Percentiles rank a stretch among this genome's conserved stretches.
Conservation (phyloP, 2,329 filamentous ascomycete genomes). For the Fragosphaeria purpurea region DNA sequence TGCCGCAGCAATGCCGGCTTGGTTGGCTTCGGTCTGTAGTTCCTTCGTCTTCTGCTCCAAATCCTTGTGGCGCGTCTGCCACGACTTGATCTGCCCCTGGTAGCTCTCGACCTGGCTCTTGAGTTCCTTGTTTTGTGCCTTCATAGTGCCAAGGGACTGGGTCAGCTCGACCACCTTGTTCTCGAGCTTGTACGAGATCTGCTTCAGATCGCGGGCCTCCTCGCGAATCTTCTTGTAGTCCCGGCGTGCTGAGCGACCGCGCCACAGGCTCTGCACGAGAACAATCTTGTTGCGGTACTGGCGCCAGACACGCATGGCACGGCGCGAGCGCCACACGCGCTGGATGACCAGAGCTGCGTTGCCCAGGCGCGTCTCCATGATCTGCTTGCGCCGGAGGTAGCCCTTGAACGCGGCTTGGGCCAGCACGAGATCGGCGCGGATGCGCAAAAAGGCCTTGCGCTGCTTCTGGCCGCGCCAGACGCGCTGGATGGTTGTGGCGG, state of each 20-base stretch:
- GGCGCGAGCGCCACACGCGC: slow-evolving; percentile 74
- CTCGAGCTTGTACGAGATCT: slow-evolving; percentile 98
- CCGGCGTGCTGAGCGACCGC: slow-evolving; percentile 68
- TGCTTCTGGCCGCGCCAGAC: slow-evolving; percentile 92
- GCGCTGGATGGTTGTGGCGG: slow-evolving; percentile 88
- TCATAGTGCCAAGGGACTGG: slow-evolving; percentile 83
- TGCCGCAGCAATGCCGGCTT: slow-evolving; percentile 90
- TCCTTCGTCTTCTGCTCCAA: slow-evolving; percentile 87
- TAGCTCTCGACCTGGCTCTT: slow-evolving; percentile 88
- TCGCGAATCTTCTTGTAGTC: slow-evolving; percentile 87
- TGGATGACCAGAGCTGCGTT: slow-evolving; percentile 89
- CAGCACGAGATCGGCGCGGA: slow-evolving; percentile 74
- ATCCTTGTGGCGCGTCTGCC: slow-evolving; percentile 84
- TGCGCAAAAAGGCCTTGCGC: slow-evolving; percentile 65
- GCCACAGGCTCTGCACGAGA: slow-evolving; percentile 86
- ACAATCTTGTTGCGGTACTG: slow-evolving; percentile 83
- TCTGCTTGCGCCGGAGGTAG: slow-evolving; percentile 78
- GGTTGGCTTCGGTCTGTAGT: slow-evolving; percentile 91
- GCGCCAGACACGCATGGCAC: slow-evolving; percentile 70
- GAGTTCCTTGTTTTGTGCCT: slow-evolving; percentile 86
- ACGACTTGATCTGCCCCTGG: slow-evolving; percentile 90
- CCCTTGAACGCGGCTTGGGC: slow-evolving; percentile 90
- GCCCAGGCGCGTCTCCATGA: slow-evolving; percentile 86
- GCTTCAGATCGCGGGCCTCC: slow-evolving; percentile 95
- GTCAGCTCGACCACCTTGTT: slow-evolving; percentile 99